phyloP scores from a whole-genome alignment of 192 early-diverging fungal genomes.

The Linnemannia hyalina region DNA sequence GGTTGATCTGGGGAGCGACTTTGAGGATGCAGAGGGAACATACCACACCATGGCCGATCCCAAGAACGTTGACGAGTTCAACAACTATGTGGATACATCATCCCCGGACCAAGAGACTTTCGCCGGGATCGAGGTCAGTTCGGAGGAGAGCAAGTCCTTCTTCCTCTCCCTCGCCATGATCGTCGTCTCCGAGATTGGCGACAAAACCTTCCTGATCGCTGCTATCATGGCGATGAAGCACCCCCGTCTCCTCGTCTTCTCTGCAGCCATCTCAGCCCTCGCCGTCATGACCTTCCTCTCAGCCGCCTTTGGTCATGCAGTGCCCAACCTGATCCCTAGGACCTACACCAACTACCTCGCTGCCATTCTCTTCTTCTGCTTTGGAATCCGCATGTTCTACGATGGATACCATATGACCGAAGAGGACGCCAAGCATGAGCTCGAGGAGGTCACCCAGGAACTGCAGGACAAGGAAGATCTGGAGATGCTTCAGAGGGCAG shows the following conservation, averaged over 20 bases:
- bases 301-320: constrained; percentile 90
- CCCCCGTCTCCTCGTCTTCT: constrained; percentile 91
- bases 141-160: constrained; percentile 62
- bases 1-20: constrained; percentile 14
- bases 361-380: constrained; percentile 89
- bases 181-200: constrained; percentile 96
- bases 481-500: constrained; percentile 67
- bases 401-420: constrained; percentile 91
- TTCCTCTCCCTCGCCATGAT: constrained; percentile 87
- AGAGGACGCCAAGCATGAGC: constrained; percentile 90
- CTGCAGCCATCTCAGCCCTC: constrained; percentile 89
- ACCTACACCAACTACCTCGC: constrained; percentile 90
- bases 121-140: constrained; percentile 32
- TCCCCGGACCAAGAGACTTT: background rate
- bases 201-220: constrained; percentile 99
- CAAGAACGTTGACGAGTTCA: constrained; percentile 37
- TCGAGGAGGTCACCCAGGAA: constrained; percentile 92
- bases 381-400: constrained; percentile 90
- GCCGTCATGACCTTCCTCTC: constrained; percentile 97
- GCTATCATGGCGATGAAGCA: constrained; percentile 99
- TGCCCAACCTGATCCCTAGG: constrained; percentile 89
- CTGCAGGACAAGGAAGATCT: constrained; percentile 82
- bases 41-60: background rate
- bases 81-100: constrained; percentile 25
- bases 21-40: constrained; percentile 29